phyloP scores from a whole-genome alignment of 2,329 filamentous ascomycete genomes.

The Phyllosticta paracitricarpa region DNA sequence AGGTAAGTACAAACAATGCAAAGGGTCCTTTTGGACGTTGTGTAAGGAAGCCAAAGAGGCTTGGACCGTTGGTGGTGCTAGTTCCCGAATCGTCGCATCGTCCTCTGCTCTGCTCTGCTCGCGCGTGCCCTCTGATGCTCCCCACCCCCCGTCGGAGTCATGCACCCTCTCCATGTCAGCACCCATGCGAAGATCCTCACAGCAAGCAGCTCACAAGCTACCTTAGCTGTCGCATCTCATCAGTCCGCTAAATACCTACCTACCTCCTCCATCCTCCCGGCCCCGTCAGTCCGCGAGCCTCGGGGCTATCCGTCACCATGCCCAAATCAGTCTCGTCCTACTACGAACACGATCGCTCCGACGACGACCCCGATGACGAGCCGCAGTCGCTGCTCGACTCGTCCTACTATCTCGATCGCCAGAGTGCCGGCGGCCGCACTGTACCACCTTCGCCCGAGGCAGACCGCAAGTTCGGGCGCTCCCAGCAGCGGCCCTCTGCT shows the following conservation, averaged over 20 bases:
- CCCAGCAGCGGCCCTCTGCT: conserved; percentile 23
- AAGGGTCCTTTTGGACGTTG: neutral
- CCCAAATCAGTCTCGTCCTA: conserved; percentile 26
- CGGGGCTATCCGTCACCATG: conserved; percentile 18
- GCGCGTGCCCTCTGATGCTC: conserved; percentile 2
- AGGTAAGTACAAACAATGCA: neutral
- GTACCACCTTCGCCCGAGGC: conserved; percentile 19
- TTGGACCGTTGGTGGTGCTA: neutral
- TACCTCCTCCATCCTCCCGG: neutral
- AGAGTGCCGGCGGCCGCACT: conserved; percentile 22
- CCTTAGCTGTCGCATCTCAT: neutral
- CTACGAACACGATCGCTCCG: conserved; percentile 23
- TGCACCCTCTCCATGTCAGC: neutral
- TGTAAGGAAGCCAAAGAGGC: neutral
- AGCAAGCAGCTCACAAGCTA: neutral
- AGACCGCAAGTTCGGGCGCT: conserved; percentile 20
- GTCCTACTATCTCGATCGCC: conserved; percentile 10
- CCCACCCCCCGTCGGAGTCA: neutral
- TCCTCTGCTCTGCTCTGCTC: neutral
- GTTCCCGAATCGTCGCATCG: neutral
- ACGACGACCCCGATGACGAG: conserved; percentile 22
- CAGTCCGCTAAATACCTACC: neutral
- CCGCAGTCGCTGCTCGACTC: conserved; percentile 6
- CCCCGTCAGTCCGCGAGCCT: neutral
- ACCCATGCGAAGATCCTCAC: conserved; percentile 4